Base-by-base conservation (phyloP, 768 basidiomycete species). In the Pisolithus microcarpus region DNA sequence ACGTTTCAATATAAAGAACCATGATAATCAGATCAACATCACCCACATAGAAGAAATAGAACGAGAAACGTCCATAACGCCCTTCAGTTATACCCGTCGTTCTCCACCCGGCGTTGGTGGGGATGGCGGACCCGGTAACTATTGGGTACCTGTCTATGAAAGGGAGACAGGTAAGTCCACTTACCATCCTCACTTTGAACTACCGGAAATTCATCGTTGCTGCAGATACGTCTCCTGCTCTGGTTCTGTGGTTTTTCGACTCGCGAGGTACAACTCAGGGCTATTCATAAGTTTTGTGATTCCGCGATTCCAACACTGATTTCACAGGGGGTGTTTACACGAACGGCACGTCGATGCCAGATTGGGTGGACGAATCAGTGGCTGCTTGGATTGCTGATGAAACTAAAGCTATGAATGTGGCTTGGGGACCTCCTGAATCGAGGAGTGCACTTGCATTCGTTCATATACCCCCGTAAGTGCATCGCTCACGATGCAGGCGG, bases 191-290 rank as follows among this genome's bases (percentile, higher is more conserved):
- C 30, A 31, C 9, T 11, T 31, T 31, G 30, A 31, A 31, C 30
- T 8, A 11, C 30, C 30, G 9, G 30, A 31, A 31, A 11, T 31
- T 11, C 2, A 31, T 16, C 39, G 11, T 46, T 34, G 7, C 26
- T 18, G 23, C 24, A 65, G 64, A 84, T 62, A n/a, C 26, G 1
- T 54, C 61, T 5, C 85, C 85, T 4, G 68, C 65, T 4, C 69
- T 87, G 9, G 64, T 88, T 43, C 63, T 87, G 4, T 89, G 85
- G 65, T 85, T 86, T 67, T 89, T 89, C 56, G 87, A 88, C 65
- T 87, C 87, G 3, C 73, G 85, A 53, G 82, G 82, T 80, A 60
- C 30, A 10, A 31, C 13, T 42, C 16, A 43, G 30, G 9, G 26
- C 1, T 18, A 34, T 28, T 19, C 19, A n/a, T 46, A 34, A 16